Base-by-base conservation (phyloP, 2,329 filamentous ascomycete genomes). In the Ilyonectria robusta region DNA sequence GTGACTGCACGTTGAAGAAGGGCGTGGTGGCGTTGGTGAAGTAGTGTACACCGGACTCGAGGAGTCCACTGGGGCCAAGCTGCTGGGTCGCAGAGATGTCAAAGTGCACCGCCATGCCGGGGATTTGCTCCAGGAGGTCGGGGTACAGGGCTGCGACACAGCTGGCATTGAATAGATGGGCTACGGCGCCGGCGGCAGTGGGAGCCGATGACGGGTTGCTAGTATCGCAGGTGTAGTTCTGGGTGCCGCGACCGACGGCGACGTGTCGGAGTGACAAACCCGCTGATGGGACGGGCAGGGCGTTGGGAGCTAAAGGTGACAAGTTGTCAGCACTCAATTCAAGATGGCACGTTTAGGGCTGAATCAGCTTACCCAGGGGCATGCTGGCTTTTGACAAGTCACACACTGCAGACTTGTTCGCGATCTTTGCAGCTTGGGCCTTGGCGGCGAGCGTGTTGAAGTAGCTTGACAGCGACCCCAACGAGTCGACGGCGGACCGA, bases 191-290 rank as follows among this genome's bases (percentile, higher is more conserved):
- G 56, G 85, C 81, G 19, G 91, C 85, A 10, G 84, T 85, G 15
- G 95, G 95, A 0, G 82, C 82, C 0, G 89, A 87, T 4, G 87
- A 87, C 2, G 88, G 78, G 73, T 92, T 88, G 69, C 81, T 81
- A 60, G 86, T 83, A 65, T 88, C 84, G 85, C 95, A 98, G 58
- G 94, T 97, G 85, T 98, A 98, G 87, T 98, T 98, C 83, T 98
- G 91, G 8, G 93, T 96, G 67, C 95, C 95, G 50, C 94, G 91
- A 75, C 95, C 95, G 69, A 98, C 85, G 77, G 92, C 93, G 61
- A 98, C 92, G 81, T 97, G 93, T 77, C 89, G 87, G 57, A 97
- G 85, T 4, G 78, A 83, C 33, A 93, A 84, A 62, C 91, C 92
- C 7, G 83, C 72, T 1, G 88, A 82, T 15, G 90, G 89, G 8